Base-by-base conservation (phyloP, 305 asterid species). In the Fraxinus sp. region DNA sequence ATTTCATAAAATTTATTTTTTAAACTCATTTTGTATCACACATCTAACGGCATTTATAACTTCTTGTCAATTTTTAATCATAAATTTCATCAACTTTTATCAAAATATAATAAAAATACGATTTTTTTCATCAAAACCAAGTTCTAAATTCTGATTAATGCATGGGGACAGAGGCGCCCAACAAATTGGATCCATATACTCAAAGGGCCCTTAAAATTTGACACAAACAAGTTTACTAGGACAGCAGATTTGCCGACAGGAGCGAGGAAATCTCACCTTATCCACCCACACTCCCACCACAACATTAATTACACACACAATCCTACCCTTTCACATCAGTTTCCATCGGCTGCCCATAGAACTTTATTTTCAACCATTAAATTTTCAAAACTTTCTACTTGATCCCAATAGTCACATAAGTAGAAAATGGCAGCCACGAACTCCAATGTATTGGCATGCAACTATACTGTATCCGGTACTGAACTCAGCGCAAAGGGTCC, bases 221-320 rank as follows among this genome's bases (percentile, higher is more conserved):
- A 11, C 16, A 44, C 80, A 37, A 78, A 80, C 52, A 7, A 3
- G 84, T 16, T 33, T 4, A 52, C 22, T 14, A 4, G 22, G 20
- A n/a, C 62, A 77, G 78, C 16, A 20, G 80, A 81, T 85, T 84
- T 88, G 91, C 97, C 98, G 92, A 93, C 90, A 73, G 86, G 88
- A 89, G 81, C 83, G 89, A 91, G 90, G 97, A 89, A 92, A 95
- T 93, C 97, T 91, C 93, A 92, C 97, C 97, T 93, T 94, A 94
- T 95, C 2, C 8, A 36, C 39, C 98, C 96, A 91, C 94, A 91
- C 94, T 88, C 91, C 91, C 87, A 85, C 98, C 99, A 91, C 93
- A 89, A 66, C 78, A 88, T 83, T 59, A 73, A 80, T 86, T 85
- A 13, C 92, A 57, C 92, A 57, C 18, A 14, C 59, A 13, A 52